phyloP scores from a whole-genome alignment of 2,329 filamentous ascomycete species.

The Botrytis sinoallii region DNA sequence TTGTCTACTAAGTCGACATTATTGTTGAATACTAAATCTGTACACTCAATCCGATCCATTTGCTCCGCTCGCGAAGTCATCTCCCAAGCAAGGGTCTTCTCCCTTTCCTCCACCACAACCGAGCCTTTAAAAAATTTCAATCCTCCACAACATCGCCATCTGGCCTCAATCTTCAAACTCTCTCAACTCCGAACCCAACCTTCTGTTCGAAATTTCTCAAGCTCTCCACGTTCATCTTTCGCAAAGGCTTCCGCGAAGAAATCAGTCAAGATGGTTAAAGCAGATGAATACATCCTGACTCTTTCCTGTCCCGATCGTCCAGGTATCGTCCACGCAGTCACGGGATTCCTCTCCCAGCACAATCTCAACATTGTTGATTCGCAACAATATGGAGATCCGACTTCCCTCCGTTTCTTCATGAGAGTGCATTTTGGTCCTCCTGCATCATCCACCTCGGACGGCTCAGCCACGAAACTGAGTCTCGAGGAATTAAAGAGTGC shows the following conservation, averaged over 20 bases:
- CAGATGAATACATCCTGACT: conserved; percentile 58
- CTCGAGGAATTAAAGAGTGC: conserved; percentile 49
- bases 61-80: neutral
- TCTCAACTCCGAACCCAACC: neutral
- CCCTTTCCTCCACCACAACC: conserved; percentile 6
- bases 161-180: neutral
- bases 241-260: neutral
- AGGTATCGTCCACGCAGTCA: conserved; percentile 82
- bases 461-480: conserved; percentile 40
- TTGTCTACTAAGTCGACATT: neutral
- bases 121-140: conserved; percentile 3
- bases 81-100: conserved; percentile 9
- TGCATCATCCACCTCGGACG: conserved; percentile 36
- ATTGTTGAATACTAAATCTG: neutral
- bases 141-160: neutral
- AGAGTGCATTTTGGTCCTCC: conserved; percentile 74
- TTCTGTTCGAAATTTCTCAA: neutral
- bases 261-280: conserved; percentile 46
- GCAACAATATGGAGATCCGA: conserved; percentile 78
- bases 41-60: neutral
- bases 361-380: conserved; percentile 80
- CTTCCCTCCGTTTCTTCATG: conserved; percentile 80
- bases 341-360: conserved; percentile 69
- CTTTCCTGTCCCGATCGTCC: conserved; percentile 81
- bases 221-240: neutral